Conservation (phyloP, 129 eudicot species). For the Pseudognaphalium luteoalbum region DNA sequence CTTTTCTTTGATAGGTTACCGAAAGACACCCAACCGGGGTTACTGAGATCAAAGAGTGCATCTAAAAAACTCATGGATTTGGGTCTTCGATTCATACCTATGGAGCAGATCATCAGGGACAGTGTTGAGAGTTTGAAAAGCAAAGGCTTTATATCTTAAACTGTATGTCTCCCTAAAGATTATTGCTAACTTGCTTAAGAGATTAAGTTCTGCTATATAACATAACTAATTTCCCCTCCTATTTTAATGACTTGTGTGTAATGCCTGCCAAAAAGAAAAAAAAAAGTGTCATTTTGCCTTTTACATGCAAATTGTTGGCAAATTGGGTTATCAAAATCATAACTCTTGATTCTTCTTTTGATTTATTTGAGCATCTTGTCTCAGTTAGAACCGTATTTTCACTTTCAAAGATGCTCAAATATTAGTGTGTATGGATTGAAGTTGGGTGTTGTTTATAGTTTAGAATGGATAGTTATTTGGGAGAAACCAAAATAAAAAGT, state of each 20-base stretch:
- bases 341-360: too few species aligned
- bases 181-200: neutral
- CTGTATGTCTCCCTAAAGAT: neutral
- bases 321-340: neutral
- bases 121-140: conserved; percentile 75
- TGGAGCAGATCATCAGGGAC: conserved; percentile 83
- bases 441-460: too few species aligned
- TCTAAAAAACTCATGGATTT: conserved; percentile 77
- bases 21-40: conserved; percentile 81
- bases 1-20: conserved; percentile 50
- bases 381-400: too few species aligned
- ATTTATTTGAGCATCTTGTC: neutral
- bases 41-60: conserved; percentile 59
- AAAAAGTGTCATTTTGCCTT: neutral
- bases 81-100: conserved; percentile 63
- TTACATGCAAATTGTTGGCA: neutral
- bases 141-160: conserved; percentile 70
- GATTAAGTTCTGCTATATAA: neutral
- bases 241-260: neutral
- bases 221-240: neutral
- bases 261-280: neutral
- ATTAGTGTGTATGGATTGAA: too few species aligned
- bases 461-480: too few species aligned
- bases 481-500: too few species aligned
- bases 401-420: too few species aligned